Evolutionary conservation across 148 eudicot genomes (phyloP).

Genomic region (Tetragonia tetragonoides): DNA sequence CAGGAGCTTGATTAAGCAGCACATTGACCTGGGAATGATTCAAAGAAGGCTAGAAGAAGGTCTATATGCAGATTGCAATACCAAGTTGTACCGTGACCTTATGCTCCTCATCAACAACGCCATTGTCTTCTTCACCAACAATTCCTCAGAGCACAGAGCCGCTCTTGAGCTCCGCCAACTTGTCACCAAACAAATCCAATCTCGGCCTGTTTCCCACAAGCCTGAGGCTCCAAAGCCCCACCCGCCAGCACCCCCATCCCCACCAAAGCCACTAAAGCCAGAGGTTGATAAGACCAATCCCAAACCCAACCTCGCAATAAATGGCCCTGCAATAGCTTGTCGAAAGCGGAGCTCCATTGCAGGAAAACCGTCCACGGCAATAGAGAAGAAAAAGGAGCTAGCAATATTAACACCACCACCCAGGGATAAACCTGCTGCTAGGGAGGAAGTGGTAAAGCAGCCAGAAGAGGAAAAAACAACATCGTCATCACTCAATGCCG

Average conservation of each 20-base stretch:
- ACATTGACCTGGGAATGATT: conserved; percentile 47
- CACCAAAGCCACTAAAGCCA: conserved; percentile 22
- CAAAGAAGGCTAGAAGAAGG: conserved; percentile 46
- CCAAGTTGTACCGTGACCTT: conserved; percentile 51
- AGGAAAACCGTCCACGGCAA: conserved; percentile 35
- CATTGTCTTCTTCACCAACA: conserved; percentile 41
- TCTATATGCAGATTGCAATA: conserved; percentile 38
- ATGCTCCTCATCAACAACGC: conserved; percentile 57
- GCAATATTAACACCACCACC: neutral
- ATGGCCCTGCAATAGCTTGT: conserved; percentile 41
- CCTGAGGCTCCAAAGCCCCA: conserved; percentile 23
- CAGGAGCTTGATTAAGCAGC: conserved; percentile 48
- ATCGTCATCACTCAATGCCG: conserved; percentile 23
- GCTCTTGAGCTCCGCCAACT: conserved; percentile 50
- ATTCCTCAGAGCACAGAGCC: conserved; percentile 40
- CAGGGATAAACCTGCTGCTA: neutral
- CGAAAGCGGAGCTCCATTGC: conserved; percentile 58
- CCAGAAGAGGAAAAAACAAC: conserved; percentile 15
- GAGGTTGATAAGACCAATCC: conserved; percentile 31
- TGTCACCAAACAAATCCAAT: conserved; percentile 25
- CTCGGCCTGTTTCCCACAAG: neutral
- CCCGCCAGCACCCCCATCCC: conserved; percentile 17
- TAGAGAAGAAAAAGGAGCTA: conserved; percentile 31
- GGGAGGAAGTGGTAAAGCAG: conserved; percentile 10
- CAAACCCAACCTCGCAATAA: conserved; percentile 35